Conservation (phyloP, 495 filamentous ascomycete genomes). For the Aspergillus cavernicola region DNA sequence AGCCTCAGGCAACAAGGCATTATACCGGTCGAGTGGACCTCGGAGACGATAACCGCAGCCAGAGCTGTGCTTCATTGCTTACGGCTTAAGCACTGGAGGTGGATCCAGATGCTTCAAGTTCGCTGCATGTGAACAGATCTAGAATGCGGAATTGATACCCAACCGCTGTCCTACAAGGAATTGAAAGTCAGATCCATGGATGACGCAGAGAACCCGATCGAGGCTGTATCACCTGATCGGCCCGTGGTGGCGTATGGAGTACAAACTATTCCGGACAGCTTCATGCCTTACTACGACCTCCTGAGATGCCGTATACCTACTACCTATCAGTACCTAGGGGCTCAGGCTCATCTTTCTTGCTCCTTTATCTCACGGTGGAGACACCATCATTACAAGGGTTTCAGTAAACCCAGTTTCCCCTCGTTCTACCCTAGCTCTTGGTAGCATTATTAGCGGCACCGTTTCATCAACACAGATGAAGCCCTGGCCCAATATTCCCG, state of each 20-base stretch:
- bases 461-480: constrained; percentile 11
- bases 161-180: not conserved
- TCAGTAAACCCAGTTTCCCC: too few species aligned
- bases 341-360: too few species aligned
- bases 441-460: constrained; percentile 11
- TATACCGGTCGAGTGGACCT: not conserved
- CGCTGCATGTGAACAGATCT: too few species aligned
- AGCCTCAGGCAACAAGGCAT: constrained; percentile 6
- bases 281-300: not conserved
- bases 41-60: not conserved
- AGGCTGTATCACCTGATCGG: constrained; percentile 11
- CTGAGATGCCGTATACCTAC: too few species aligned
- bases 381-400: too few species aligned
- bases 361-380: too few species aligned
- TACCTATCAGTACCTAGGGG: too few species aligned
- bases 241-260: too few species aligned
- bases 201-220: not conserved
- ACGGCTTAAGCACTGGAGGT: too few species aligned
- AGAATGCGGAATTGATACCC: not conserved
- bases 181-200: not conserved
- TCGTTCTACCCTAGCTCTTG: constrained; percentile 1
- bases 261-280: too few species aligned
- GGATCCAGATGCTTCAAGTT: not conserved
- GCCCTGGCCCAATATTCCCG: constrained; percentile 7
- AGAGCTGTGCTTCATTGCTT: too few species aligned